Base-by-base conservation (phyloP, 2,329 filamentous ascomycete genomes). In the Cercospora beticola region DNA sequence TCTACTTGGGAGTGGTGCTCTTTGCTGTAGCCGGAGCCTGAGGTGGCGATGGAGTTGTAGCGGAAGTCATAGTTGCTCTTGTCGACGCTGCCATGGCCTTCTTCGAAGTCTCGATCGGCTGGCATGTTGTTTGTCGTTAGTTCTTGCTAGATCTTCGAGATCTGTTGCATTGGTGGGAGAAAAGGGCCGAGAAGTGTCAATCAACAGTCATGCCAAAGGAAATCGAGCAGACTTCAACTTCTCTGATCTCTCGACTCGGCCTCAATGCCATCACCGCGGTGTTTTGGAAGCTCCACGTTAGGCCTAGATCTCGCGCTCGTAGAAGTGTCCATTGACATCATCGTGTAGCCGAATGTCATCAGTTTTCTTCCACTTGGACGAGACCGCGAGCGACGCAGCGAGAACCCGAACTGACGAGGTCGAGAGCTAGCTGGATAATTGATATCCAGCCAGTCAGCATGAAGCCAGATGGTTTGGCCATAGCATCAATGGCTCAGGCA, bases 41-140 rank as follows among this genome's bases (percentile, higher is more conserved):
- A 62, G 16, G 65, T 66, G 16, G 65, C 65, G 16, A 66, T 59
- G 1, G 65, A 66, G 59, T 57, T 56, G 18, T 62, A 30, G 43
- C 65, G 65, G 63, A 59, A 40, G 16, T 18, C 28, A 8, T 59
- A 59, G n/a, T 54, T 54, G 23, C 26, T 54, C 12, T 28, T 54
- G 49, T 54, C 49, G 23, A 26, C 49, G 23, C 49, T 54, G 23
- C 49, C 49, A 4, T 54, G 23, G 7, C 49, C 49, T 54, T 54
- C 49, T 30, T 54, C 49, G 8, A 54, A 54, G 5, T 28, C 49
- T 54, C 49, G 49, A 16, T 54, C 49, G 0, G 49, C 49, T 54
- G 49, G 49, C 49, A 54, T 54, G 10, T 16, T 54, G 49, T 6
- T 54, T 7, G 33, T 40, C 14, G 33, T 40, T 40, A 40, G 33